A percentile compares a stretch with the other conserved stretches of the same genome.
phyloP scores from a whole-genome alignment of 177 flowering plant species.

The Vitis hybrid region DNA sequence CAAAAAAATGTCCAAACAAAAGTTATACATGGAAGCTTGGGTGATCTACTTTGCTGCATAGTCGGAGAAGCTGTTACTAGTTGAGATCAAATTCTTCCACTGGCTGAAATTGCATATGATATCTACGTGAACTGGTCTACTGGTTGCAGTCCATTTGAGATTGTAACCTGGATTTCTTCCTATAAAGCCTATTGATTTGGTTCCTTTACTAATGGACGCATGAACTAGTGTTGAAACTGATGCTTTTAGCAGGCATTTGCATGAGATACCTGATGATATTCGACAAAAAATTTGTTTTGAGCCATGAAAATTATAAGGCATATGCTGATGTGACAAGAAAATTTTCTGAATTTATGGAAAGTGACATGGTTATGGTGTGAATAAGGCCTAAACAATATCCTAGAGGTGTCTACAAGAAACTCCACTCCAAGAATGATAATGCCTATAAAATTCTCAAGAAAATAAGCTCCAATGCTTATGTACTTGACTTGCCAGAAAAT shows the following conservation, averaged over 20 bases:
- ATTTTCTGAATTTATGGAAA: not conserved
- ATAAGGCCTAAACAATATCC: not conserved
- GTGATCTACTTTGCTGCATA: too few relatives aligned
- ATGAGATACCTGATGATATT: conserved; percentile 3
- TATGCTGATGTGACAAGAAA: conserved; percentile 4
- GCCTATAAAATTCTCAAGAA: not conserved
- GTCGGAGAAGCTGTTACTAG: too few relatives aligned
- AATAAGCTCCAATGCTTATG: conserved; percentile 4
- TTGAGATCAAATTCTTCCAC: not conserved
- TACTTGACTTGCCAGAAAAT: not conserved
- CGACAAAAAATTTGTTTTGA: not conserved
- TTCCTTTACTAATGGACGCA: not conserved
- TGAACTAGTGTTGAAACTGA: conserved; percentile 4
- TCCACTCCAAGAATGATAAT: not conserved
- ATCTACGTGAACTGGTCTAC: not conserved
- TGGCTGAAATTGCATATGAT: conserved; percentile 13
- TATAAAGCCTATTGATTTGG: not conserved
- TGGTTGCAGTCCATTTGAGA: not conserved
- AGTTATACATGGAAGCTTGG: too few relatives aligned
- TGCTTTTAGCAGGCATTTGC: not conserved
- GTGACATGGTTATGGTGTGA: not conserved
- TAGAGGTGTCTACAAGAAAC: not conserved
- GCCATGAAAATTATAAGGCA: conserved; percentile 1
- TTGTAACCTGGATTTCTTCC: not conserved
- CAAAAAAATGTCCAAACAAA: conserved; percentile 8